Conservation (phyloP, 306 rosid genomes). For the Castanospermum australe region DNA sequence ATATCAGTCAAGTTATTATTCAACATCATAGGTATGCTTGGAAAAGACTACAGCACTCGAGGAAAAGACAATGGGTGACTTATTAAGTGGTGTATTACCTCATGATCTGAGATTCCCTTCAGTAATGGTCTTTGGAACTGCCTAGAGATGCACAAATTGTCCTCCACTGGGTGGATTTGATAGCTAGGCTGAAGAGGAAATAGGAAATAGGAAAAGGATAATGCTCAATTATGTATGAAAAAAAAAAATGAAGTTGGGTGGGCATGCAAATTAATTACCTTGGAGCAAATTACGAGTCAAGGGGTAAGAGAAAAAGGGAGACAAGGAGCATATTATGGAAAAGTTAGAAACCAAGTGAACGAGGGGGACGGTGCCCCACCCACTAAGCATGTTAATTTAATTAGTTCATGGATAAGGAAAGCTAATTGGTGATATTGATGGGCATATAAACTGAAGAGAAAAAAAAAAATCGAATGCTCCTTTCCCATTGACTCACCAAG, state of each 20-base stretch:
- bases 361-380: slow-evolving; percentile 52
- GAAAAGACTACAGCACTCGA: not conserved
- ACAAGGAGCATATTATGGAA: slow-evolving; percentile 73
- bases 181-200: slow-evolving; percentile 14
- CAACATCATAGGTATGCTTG: not conserved
- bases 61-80: slow-evolving; percentile 23
- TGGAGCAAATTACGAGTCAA: slow-evolving; percentile 37
- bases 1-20: not conserved
- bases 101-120: slow-evolving; percentile 24
- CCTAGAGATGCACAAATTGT: slow-evolving; percentile 34
- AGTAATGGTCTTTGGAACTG: slow-evolving; percentile 11
- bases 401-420: slow-evolving; percentile 42
- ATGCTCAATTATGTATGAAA: slow-evolving; percentile 10
- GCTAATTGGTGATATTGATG: slow-evolving; percentile 29
- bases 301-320: slow-evolving; percentile 48
- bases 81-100: slow-evolving; percentile 29
- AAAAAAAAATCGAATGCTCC: slow-evolving; percentile 23
- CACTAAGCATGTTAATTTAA: slow-evolving; percentile 52
- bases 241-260: slow-evolving; percentile 1
- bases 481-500: slow-evolving; percentile 45
- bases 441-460: slow-evolving; percentile 21
- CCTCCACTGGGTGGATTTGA: slow-evolving; percentile 29
- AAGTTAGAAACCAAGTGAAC: slow-evolving; percentile 45
- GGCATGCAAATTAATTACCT: slow-evolving; percentile 34
- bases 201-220: not conserved